Percentiles rank a stretch among this genome's conserved stretches.
These are phyloP conservation scores for Termitomyces sp. DNA, from an alignment of 768 basidiomycete genomes.

Conservation along the genomic window DNA sequence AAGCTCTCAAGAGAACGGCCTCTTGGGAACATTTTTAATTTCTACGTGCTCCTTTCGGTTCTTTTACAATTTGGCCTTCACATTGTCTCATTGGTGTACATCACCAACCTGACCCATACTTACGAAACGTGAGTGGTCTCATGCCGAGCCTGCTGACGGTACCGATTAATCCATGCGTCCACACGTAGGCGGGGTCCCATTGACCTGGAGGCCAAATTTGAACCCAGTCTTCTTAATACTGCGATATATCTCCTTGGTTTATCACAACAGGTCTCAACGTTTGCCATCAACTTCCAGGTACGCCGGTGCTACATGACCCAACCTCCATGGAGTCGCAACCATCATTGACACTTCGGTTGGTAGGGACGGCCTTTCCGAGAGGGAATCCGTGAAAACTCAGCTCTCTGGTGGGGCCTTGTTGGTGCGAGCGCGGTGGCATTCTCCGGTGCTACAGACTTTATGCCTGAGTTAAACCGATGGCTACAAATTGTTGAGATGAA, in stretches of 20 bases:
- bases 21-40: conserved; percentile 92
- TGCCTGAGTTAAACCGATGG: conserved; percentile 96
- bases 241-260: conserved; percentile 94
- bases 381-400: conserved; percentile 92
- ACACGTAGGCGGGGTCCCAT: conserved; percentile 62
- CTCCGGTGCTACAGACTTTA: conserved; percentile 88
- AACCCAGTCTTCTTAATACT: conserved; percentile 91
- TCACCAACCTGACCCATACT: conserved; percentile 78
- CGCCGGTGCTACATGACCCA: conserved; percentile 1
- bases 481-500: conserved; percentile 95
- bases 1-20: conserved; percentile 92
- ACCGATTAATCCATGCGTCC: conserved; percentile 2
- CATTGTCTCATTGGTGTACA: conserved; percentile 87
- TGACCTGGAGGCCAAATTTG: conserved; percentile 95
- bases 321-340: not conserved
- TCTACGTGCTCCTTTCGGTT: conserved; percentile 92
- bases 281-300: conserved; percentile 96
- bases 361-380: conserved; percentile 97
- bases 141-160: not conserved
- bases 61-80: conserved; percentile 92
- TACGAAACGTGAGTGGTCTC: conserved; percentile 65
- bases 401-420: conserved; percentile 90
- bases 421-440: conserved; percentile 90
- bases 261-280: conserved; percentile 97
- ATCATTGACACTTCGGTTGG: not conserved